Evolutionary conservation across 2,329 filamentous ascomycete genomes (phyloP).

Genomic region (Ilyonectria robusta): DNA sequence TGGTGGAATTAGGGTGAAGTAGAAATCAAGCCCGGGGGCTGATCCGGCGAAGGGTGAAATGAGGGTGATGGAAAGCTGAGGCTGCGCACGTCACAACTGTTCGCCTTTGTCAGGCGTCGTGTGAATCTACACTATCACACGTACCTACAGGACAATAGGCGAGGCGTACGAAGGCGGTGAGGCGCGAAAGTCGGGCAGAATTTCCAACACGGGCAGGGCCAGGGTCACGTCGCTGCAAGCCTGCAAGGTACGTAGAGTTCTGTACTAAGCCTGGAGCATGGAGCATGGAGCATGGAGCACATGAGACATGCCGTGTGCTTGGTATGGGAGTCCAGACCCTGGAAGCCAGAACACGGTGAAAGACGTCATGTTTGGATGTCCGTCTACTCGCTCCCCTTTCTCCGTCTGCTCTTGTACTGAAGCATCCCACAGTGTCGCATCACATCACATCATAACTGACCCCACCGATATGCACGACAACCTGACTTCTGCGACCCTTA

Average conservation of each 20-base stretch:
- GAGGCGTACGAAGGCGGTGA: constrained; percentile 43
- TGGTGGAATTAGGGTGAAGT: not conserved
- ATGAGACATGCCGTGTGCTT: no score
- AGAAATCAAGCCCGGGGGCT: not conserved
- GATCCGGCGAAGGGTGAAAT: not conserved
- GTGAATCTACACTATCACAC: constrained; percentile 15
- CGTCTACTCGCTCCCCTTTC: not conserved
- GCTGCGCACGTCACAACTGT: constrained; percentile 8
- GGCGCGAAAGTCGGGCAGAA: constrained; percentile 41
- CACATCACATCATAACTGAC: constrained; percentile 24
- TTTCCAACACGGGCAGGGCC: not conserved
- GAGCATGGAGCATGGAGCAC: no score
- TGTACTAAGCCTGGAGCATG: no score
- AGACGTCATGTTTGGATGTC: constrained; percentile 13
- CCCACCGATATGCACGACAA: constrained; percentile 12
- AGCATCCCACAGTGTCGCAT: constrained; percentile 10
- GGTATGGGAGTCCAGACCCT: not conserved
- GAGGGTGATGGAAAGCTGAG: not conserved
- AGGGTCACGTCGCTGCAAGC: no score
- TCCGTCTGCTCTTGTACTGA: not conserved
- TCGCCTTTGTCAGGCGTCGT: constrained; percentile 17
- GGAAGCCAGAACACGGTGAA: not conserved
- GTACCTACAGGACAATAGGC: constrained; percentile 6
- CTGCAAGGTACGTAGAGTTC: no score
- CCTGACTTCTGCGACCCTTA: constrained; percentile 9